phyloP scores from a whole-genome alignment of 805 yeast species.

The Candida oleophila region DNA sequence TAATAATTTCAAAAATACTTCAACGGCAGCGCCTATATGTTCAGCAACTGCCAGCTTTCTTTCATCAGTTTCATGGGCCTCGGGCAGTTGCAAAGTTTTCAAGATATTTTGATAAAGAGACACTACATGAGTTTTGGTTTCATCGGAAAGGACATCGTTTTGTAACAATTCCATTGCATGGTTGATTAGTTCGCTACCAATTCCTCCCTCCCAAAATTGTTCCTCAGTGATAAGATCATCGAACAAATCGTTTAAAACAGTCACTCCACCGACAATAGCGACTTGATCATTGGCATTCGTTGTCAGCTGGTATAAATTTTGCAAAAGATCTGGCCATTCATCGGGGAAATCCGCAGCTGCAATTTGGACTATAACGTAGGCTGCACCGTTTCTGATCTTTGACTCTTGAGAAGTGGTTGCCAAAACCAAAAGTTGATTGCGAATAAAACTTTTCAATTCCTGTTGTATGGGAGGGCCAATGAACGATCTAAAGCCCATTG shows the following conservation, averaged over 20 bases:
- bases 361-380: constrained; percentile 78
- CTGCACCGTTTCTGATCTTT: constrained; percentile 63
- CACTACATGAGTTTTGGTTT: constrained; percentile 47
- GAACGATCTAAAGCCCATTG: constrained; percentile 76
- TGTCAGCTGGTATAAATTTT: constrained; percentile 44
- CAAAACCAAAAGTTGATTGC: constrained; percentile 51
- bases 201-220: constrained; percentile 77
- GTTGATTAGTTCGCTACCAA: constrained; percentile 54
- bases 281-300: constrained; percentile 24
- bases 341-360: constrained; percentile 92
- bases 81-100: constrained; percentile 52
- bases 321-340: constrained; percentile 82
- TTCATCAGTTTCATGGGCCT: constrained; percentile 35
- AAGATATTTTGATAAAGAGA: constrained; percentile 54
- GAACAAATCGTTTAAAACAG: constrained; percentile 70
- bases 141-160: constrained; percentile 24
- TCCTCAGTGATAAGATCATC: constrained; percentile 85
- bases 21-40: constrained; percentile 18
- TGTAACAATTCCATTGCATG: constrained; percentile 47
- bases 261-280: constrained; percentile 52
- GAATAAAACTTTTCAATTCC: constrained; percentile 49
- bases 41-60: constrained; percentile 37
- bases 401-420: constrained; percentile 44
- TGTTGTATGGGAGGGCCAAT: constrained; percentile 62
- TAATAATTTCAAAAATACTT: constrained; percentile 18